Base-by-base conservation (phyloP, 306 rosid species). In the Medicago ruthenica region DNA sequence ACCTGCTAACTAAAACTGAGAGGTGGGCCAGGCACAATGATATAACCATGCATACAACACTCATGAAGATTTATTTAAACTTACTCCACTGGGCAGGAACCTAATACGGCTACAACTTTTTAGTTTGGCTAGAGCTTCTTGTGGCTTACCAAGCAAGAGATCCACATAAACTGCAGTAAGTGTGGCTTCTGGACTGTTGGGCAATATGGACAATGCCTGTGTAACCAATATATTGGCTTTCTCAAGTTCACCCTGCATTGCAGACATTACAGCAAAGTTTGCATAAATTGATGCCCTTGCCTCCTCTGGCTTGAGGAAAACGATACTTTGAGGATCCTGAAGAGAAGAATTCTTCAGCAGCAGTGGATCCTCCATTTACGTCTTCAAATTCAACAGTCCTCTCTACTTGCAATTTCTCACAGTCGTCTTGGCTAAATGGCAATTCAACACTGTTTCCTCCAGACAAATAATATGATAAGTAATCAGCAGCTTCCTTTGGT, bases 261-360 rank as follows among this genome's bases (percentile, higher is more conserved):
- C 98, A 7, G 85, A 87, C 74, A 89, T 75, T 31, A 79, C 86
- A 31, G 99, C 98, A 77, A 96, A 96, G 76, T 96, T 96, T 81
- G 88, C 85, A 61, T 83, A 92, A 71, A 96, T 84, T 58, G 88
- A 77, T 36, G 90, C 93, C 4, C 68, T 92, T 9, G 98, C 99
- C 69, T 92, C 98, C 85, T 90, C 99, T 21, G 99, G 99, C 78
- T 90, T 90, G 77, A 92, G 89, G 86, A 90, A 89, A 71, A 55
- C 84, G 39, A 83, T 58, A 59, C 84, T 81, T 77, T 81, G 86
- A 0, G 82, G 18, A 16, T 81, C 85, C 63, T 90, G 92, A 11
- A 70, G 62, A 67, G 85, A 80, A 41, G 84, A 78, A 81, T 47
- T 84, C 57, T 84, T 93, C 22, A n/a, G 90, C 84, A 62, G 88